Base-by-base conservation (phyloP, 768 basidiomycete genomes). In the Pluteus cervinus region DNA sequence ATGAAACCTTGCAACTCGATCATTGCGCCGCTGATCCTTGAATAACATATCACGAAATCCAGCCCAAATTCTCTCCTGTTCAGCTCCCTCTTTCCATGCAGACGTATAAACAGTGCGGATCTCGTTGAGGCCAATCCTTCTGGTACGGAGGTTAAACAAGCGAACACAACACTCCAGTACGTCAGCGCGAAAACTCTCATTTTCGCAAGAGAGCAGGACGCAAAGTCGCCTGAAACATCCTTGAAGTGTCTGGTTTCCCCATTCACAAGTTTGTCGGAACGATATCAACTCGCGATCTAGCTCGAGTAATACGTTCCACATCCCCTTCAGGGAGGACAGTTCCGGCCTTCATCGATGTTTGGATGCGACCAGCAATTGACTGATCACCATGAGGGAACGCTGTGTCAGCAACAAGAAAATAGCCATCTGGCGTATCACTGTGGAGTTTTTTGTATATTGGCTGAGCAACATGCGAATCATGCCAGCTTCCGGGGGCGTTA, bases 401-500 rank as follows among this genome's bases (percentile, higher is more conserved):
- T 3, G 66, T 70, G 39, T 75, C 66, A 0, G 67, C 53, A 8
- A 68, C 56, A 7, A 72, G 45, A 46, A 63, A 73, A 43, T 49
- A 73, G 1, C 63, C 63, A 2, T 60, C 54, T 0, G 67, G 70
- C 15, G 62, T 69, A 3, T 47, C 15, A 2, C 37, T 50, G 0
- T 37, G 44, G 0, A 69, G 50, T 22, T 56, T 56, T 5, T 62
- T 36, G 41, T 65, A 72, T 9, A 75, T 62, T 2, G 52, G 56
- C 3, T 45, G 48, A 1, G 69, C 65, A 40, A 73, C 58, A 16
- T 48, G 54, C 5, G 66, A 55, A 42, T 75, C 65, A 47, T 73
- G 73, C 70, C 69, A 75, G 44, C 69, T 71, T 7, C 69, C 66
- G 0, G 68, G 69, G 1, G 59, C 54, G 51, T 72, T 72, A 10